Conservation (phyloP, 176 grass and related monocot genomes). For the Paspalum notatum region DNA sequence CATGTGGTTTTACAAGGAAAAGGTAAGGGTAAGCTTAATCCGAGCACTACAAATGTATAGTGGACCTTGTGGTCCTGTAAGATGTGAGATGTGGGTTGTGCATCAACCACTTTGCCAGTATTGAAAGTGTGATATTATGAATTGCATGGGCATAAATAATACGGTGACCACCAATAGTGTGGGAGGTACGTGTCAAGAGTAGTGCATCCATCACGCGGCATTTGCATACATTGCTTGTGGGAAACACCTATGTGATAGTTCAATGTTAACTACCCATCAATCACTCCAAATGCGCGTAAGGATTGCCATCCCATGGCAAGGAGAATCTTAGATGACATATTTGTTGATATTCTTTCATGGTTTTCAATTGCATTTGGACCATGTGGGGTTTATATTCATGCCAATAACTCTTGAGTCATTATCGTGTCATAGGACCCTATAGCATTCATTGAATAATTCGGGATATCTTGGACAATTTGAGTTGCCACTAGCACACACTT, state of each 20-base stretch:
- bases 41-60: slow-evolving; percentile 55
- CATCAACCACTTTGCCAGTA: slow-evolving; percentile 52
- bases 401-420: neutral
- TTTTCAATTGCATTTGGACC: slow-evolving; percentile 31
- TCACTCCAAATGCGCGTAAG: slow-evolving; percentile 42
- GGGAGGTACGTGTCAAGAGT: neutral
- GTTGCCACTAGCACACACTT: neutral
- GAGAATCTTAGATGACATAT: slow-evolving; percentile 2
- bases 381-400: neutral
- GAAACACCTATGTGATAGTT: slow-evolving; percentile 59
- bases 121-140: slow-evolving; percentile 48
- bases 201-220: neutral
- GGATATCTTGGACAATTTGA: neutral
- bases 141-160: slow-evolving; percentile 36
- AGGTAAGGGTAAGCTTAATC: slow-evolving; percentile 39
- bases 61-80: slow-evolving; percentile 46
- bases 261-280: slow-evolving; percentile 63
- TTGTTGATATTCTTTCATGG: neutral
- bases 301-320: slow-evolving; percentile 14
- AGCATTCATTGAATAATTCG: neutral
- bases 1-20: slow-evolving; percentile 33
- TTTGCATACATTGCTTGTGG: slow-evolving; percentile 37
- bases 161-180: slow-evolving; percentile 1
- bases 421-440: neutral
- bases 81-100: slow-evolving; percentile 39